Evolutionary conservation across 2,329 filamentous ascomycete species (phyloP).

Genomic region (Sporothrix pallida): DNA sequence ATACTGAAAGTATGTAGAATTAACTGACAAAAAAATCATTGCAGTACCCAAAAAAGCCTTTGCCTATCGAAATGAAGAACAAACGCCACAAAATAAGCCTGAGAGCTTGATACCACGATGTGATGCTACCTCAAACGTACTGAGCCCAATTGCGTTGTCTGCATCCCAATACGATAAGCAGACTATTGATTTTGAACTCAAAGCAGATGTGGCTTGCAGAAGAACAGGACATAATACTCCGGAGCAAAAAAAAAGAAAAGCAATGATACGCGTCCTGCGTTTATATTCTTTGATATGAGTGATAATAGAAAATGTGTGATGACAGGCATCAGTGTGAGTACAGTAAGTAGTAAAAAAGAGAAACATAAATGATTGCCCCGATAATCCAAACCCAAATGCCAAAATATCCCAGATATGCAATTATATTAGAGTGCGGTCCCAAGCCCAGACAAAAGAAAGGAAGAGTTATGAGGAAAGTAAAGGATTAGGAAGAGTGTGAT

Average conservation of each 20-base stretch:
- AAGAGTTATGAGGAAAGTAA: neutral
- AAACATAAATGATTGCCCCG: neutral
- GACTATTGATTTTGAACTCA: no score
- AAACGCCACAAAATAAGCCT: constrained; percentile 1
- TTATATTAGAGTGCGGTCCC: constrained; percentile 15
- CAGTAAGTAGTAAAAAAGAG: neutral
- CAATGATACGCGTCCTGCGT: constrained; percentile 4
- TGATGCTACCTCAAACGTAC: neutral
- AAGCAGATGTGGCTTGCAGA: neutral
- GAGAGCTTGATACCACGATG: neutral
- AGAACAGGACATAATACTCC: neutral
- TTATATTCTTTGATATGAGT: constrained; percentile 10
- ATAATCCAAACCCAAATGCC: constrained; percentile 9
- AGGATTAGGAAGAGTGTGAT: constrained; percentile 1
- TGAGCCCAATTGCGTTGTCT: neutral
- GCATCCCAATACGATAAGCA: no score
- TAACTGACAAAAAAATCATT: no score
- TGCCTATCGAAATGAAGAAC: neutral
- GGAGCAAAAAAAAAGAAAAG: neutral
- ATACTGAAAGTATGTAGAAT: no score
- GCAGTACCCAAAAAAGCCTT: no score
- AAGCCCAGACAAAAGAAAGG: constrained; percentile 9
- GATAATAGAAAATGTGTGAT: constrained; percentile 12
- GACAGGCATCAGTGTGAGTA: neutral
- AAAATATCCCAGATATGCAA: constrained; percentile 24